A percentile compares a stretch with the other conserved stretches of the same genome.
These are phyloP conservation scores for Cryptococcus sp. DNA, from an alignment of 1,284 basidiomycete species.

Conservation along the genomic window DNA sequence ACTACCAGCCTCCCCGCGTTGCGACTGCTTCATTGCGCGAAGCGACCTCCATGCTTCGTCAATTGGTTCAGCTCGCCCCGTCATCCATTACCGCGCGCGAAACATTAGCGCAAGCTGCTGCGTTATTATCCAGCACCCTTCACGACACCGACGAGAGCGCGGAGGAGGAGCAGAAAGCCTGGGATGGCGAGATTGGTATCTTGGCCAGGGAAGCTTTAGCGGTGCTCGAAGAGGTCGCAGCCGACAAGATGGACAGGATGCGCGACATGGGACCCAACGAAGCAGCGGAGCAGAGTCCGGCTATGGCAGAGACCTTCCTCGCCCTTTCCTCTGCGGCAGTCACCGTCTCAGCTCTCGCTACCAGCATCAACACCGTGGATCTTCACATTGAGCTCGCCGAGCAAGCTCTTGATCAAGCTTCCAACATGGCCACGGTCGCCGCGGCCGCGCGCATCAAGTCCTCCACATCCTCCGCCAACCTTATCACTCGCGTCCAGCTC, in stretches of 20 bases:
- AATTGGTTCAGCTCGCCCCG: constrained; percentile 30
- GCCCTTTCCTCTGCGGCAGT: constrained; percentile 38
- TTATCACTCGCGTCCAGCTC: constrained; percentile 49
- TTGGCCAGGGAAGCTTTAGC: constrained; percentile 43
- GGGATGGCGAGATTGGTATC: constrained; percentile 39
- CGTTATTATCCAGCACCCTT: constrained; percentile 28
- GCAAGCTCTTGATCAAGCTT: constrained; percentile 50
- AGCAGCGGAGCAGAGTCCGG: constrained; percentile 36
- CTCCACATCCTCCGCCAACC: constrained; percentile 33
- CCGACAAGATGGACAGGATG: constrained; percentile 46
- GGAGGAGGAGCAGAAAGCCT: constrained; percentile 31
- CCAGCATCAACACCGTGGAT: constrained; percentile 40
- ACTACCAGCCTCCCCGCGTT: constrained; percentile 34
- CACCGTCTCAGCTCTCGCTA: constrained; percentile 33
- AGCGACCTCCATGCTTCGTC: constrained; percentile 25
- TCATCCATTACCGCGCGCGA: constrained; percentile 31
- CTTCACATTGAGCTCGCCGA: constrained; percentile 46
- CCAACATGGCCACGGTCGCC: constrained; percentile 48
- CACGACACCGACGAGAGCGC: constrained; percentile 31
- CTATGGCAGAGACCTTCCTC: constrained; percentile 47
- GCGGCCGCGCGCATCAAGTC: constrained; percentile 31
- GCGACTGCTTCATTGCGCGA: constrained; percentile 37
- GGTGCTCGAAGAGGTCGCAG: constrained; percentile 46
- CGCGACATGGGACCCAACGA: constrained; percentile 25
- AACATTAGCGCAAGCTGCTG: constrained; percentile 33